Evolutionary conservation across 305 asterid species (phyloP).

Genomic region (Fraxinus platypoda): DNA sequence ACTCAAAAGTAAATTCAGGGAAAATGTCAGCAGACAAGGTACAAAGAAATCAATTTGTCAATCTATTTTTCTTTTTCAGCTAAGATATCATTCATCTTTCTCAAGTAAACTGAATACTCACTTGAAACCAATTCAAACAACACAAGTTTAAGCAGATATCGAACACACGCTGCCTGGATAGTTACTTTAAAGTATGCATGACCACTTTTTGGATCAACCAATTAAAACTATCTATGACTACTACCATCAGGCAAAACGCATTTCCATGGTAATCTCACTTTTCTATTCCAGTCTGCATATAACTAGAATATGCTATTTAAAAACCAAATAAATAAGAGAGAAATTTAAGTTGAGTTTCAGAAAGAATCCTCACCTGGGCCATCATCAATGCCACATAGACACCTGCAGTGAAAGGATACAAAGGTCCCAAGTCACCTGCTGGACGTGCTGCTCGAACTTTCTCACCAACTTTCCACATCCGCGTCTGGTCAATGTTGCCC

Average conservation of each 20-base stretch:
- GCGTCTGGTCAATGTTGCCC: constrained; percentile 92
- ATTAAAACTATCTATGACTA: not conserved
- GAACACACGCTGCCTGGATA: not conserved
- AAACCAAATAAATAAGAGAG: not conserved
- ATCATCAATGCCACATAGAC: constrained; percentile 92
- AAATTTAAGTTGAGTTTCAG: not conserved
- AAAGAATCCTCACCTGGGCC: constrained; percentile 72
- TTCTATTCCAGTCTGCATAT: not conserved
- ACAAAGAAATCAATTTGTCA: not conserved
- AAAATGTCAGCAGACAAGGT: not conserved
- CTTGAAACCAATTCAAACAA: not conserved
- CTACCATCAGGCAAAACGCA: not conserved
- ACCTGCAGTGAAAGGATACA: constrained; percentile 93
- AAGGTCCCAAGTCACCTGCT: constrained; percentile 85
- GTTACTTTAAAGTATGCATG: not conserved
- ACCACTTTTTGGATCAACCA: not conserved
- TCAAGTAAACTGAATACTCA: not conserved
- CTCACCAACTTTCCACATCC: constrained; percentile 97
- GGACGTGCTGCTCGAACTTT: constrained; percentile 68
- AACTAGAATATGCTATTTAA: not conserved
- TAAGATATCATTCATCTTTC: not conserved
- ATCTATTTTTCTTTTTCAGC: not conserved
- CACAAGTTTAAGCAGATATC: not conserved
- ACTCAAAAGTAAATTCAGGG: not conserved
- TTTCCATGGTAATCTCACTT: constrained; percentile 5